Base-by-base conservation (phyloP, 768 basidiomycete species). In the Boletus eberwhitei region DNA sequence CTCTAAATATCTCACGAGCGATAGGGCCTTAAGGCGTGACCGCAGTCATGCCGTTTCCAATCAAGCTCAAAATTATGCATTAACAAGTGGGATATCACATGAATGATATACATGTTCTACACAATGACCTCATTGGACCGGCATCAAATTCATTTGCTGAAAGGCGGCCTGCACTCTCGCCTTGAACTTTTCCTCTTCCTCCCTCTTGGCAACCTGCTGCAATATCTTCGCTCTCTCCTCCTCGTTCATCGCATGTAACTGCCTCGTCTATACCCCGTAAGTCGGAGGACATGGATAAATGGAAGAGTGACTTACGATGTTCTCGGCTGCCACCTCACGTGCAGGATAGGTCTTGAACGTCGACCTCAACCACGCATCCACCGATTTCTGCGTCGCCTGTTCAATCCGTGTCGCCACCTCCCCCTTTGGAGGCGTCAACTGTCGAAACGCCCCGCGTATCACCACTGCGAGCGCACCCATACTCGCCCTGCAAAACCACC, bases 401-500 rank as follows among this genome's bases (percentile, higher is more conserved):
- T 59, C 59, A 4, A 42, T 32, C 17, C 9, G 29, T 3, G 24
- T 19, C 8, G 36, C 48, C 5, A 9, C 19, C 40, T 13, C 37
- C 0, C 29, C 32, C 14, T 19, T 49, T 16, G 38, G 38, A 1
- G 51, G 43, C 3, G 34, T 34, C 39, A 53, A 4, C 1, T 40
- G 42, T 9, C 44, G 37, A 42, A 36, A 41, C 2, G 48, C 31
- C 0, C 46, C 40, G 1, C 36, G 52, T 40, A 59, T 53, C 4
- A 58, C 41, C 8, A 2, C 7, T 5, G 48, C 26, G 21, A 54
- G 38, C 7, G 41, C 47, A 14, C 19, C 21, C 36, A 59, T 4
- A 9, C 39, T 43, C 12, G 59, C 52, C 21, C 57, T 47, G 19
- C 48, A 41, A 17, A 59, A 60, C 59, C 57, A 60, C 17, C 32